Base-by-base conservation (phyloP, 2,329 filamentous ascomycete genomes). In the Talaromyces sp. region DNA sequence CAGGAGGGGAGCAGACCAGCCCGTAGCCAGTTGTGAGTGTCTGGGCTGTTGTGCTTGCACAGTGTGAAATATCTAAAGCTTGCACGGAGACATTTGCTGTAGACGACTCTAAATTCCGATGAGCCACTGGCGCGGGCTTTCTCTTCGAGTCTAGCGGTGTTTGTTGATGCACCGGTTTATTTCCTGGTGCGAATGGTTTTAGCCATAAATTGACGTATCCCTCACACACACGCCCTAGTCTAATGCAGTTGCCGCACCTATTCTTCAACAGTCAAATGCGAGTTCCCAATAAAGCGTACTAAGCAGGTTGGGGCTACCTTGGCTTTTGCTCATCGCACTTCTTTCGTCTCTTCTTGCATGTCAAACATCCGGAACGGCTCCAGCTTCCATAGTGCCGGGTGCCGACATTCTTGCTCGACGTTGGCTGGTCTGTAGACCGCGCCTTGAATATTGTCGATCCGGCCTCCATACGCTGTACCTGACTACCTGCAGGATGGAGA, bases 361-460 rank as follows among this genome's bases (percentile, higher is more conserved):
- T 75, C n/a, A 75, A 58, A 53, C 73, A 75, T n/a, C 72, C 73
- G 2, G 72, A 74, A 12, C 73, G 72, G 63, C 71, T 73, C 73
- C 73, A 75, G 60, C 66, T 67, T 8, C 65, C 67, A 19, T 71
- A 69, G n/a, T 67, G 67, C 58, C 63, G 65, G 56, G 68, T 67
- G 58, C 60, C 60, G 54, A 67, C 67, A 52, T 67, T 70, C 21
- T 27, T 53, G 21, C n/a, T 38, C 3, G 21, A 38, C 9, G 38
- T 59, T n/a, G 59, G 31, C 19, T 38, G 43, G 17, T 51, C 52
- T 50, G 43, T n/a, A 24, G 31, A 55, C 14, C 21, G 58, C 8
- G 26, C 52, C 19, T 27, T n/a, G 35, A 27, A 61, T 24, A 29
- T 27, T 8, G 9, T 56, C 41, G 54, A 19, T 6, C 27, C 21